Base-by-base conservation (phyloP, 1,284 basidiomycete genomes). In the Fomitiporia mediterranea region DNA sequence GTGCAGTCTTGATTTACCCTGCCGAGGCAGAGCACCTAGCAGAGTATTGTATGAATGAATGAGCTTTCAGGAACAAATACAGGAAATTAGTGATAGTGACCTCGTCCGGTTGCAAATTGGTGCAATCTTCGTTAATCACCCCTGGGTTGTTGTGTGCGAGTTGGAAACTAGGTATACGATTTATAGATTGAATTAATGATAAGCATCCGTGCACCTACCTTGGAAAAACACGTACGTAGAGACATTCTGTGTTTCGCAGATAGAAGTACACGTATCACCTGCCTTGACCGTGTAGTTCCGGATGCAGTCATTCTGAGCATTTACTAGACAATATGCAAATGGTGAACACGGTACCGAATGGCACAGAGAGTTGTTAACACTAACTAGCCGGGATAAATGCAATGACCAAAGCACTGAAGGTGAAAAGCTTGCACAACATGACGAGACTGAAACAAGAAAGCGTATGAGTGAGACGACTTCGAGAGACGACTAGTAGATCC, bases 211-310 rank as follows among this genome's bases (percentile, higher is more conserved):
- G 30, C 11, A 50, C n/a, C 27, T 11, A 37, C 27, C 9, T 39
- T 11, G 7, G 23, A 13, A 44, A 44, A 34, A 25, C n/a, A 17
- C 32, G 32, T 15, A 74, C 70, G 76, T 77, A 8, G 76, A 77
- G 19, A 70, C 73, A 53, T 73, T 72, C 39, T 76, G 67, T 32
- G 69, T 68, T 32, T 69, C 69, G 32, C 76, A 77, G 62, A 79
- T 78, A 46, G 61, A 66, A 64, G 78, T 75, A 62, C 77, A 79
- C 38, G 69, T 72, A 62, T 79, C 77, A n/a, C 73, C 74, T 0
- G 61, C 59, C 37, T 69, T 58, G 43, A 79, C 71, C 39, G 68
- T 73, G 64, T 78, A 79, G 53, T 63, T 66, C 44, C 72, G 70
- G 13, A 69, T 65, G 63, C 77, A 79, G 25, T 62, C 28, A 19